These are phyloP conservation scores for Ajuga chamaepitys DNA, from an alignment of 257 asterid genomes.

Conservation along the genomic window DNA sequence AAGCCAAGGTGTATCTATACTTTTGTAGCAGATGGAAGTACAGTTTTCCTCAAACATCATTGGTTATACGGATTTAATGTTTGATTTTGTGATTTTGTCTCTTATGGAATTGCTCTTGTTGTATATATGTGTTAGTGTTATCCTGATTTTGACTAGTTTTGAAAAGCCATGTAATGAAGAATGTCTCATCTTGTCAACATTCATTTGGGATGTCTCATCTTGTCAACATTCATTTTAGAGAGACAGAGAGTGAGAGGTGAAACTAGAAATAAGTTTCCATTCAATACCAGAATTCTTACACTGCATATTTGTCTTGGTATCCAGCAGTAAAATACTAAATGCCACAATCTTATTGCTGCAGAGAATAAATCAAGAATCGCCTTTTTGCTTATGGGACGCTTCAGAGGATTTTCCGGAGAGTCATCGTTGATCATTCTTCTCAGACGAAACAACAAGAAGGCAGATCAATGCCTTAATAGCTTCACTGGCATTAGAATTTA, in stretches of 20 bases:
- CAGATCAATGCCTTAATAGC: not conserved
- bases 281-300: not conserved
- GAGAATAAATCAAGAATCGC: conserved; percentile 4
- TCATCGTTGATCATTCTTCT: not conserved
- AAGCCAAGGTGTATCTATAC: not conserved
- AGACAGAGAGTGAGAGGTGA: not conserved
- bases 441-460: not conserved
- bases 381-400: conserved; percentile 13
- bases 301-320: not conserved
- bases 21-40: not conserved
- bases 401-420: conserved; percentile 6
- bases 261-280: not conserved
- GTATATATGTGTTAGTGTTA: not conserved
- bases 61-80: too few relatives aligned
- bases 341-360: conserved; percentile 13
- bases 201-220: too few relatives aligned
- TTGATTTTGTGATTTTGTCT: too few relatives aligned
- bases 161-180: not conserved
- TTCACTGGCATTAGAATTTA: conserved; percentile 13
- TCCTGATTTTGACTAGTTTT: not conserved
- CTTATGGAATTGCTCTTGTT: not conserved
- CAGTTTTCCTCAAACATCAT: not conserved
- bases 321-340: not conserved
- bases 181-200: not conserved
- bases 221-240: not conserved